A percentile compares a stretch with the other conserved stretches of the same genome.
Conservation (phyloP, 192 early-diverging fungal species). For the Mortierella hygrophila region DNA sequence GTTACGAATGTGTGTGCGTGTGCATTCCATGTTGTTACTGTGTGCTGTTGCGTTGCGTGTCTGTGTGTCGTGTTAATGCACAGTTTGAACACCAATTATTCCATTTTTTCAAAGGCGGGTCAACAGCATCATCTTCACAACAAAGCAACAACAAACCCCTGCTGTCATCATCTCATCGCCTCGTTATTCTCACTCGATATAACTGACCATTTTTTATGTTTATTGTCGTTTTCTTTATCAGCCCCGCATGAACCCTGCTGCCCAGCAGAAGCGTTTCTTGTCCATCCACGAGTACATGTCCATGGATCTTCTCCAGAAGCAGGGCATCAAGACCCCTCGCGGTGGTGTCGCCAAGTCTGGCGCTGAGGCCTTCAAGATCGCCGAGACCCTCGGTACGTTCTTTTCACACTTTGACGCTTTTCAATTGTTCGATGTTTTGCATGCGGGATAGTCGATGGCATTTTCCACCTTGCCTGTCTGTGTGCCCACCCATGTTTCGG, state of each 20-base stretch:
- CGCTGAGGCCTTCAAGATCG: slow-evolving; percentile 89
- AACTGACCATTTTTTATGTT: background rate
- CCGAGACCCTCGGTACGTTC: slow-evolving; percentile 79
- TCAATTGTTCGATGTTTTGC: background rate
- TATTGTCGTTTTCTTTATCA: background rate
- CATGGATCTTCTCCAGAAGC: slow-evolving; percentile 90
- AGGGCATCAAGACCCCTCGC: slow-evolving; percentile 92
- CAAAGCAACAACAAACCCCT: background rate
- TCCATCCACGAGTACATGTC: slow-evolving; percentile 99
- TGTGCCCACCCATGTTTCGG: background rate
- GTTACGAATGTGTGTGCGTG: slow-evolving; percentile 1
- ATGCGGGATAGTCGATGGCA: background rate
- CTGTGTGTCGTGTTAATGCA: background rate
- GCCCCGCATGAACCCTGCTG: slow-evolving; percentile 41
- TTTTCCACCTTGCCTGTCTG: background rate
- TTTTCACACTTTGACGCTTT: background rate
- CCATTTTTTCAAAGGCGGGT: too few relatives aligned
- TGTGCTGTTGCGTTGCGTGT: background rate
- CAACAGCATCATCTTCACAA: background rate
- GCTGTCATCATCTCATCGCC: background rate
- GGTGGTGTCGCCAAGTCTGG: slow-evolving; percentile 92
- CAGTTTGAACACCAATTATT: too few relatives aligned
- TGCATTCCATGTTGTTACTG: background rate
- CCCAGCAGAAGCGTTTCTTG: slow-evolving; percentile 86
- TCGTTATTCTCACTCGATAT: background rate